phyloP scores from a whole-genome alignment of 257 asterid genomes.

The Cinchona pubescens region DNA sequence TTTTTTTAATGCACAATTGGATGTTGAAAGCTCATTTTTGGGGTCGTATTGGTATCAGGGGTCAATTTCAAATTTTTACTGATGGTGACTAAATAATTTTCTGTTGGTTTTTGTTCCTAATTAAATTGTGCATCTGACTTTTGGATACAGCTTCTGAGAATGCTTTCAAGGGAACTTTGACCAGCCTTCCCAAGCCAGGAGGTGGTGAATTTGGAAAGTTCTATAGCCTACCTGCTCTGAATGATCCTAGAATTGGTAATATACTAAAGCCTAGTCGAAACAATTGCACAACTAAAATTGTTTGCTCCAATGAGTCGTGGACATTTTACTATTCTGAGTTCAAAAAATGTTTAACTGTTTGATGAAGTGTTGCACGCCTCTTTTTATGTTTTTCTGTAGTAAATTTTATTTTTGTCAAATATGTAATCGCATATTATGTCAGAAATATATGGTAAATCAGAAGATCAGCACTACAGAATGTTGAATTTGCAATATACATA shows the following conservation, averaged over 20 bases:
- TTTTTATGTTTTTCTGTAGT: not conserved
- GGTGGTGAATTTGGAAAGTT: conserved; percentile 94
- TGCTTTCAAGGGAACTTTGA: conserved; percentile 71
- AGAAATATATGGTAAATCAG: not conserved
- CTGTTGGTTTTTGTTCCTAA: not conserved
- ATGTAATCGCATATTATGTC: not conserved
- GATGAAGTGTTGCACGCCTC: not conserved
- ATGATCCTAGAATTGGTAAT: conserved; percentile 84
- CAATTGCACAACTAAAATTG: not conserved
- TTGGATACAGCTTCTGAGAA: conserved; percentile 67
- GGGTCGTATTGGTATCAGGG: no score
- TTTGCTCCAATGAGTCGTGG: not conserved
- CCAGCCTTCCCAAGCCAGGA: conserved; percentile 87
- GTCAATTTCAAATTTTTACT: no score
- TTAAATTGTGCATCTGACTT: conserved; percentile 1
- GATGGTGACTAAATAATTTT: no score
- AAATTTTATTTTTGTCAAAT: not conserved
- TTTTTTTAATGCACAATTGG: no score
- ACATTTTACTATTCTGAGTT: not conserved
- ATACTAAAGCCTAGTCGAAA: not conserved
- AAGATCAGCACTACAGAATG: not conserved
- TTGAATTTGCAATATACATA: not conserved
- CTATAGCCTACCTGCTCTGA: conserved; percentile 82
- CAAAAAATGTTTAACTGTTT: not conserved
- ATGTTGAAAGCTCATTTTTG: no score